Conservation (phyloP, 2,329 filamentous ascomycete species). For the Acephala macrosclerotiorum region DNA sequence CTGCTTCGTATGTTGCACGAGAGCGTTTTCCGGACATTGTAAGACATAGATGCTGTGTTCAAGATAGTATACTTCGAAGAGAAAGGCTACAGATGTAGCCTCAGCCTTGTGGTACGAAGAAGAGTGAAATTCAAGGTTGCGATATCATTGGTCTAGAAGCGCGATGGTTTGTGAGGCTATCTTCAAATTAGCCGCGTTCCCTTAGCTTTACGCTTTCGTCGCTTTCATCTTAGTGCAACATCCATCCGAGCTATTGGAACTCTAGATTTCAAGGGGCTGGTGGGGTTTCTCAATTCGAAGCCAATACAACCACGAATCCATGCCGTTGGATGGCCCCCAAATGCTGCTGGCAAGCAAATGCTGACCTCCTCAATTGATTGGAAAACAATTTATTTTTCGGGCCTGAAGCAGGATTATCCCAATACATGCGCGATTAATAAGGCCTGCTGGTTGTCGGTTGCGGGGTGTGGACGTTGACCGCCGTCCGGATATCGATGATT, state of each 20-base stretch:
- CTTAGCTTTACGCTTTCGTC: background rate
- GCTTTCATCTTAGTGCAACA: background rate
- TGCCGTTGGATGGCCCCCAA: background rate
- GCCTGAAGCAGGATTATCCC: conserved; percentile 3
- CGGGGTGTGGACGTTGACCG: background rate
- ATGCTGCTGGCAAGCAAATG: background rate
- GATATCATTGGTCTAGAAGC: background rate
- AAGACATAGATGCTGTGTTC: conserved; percentile 30
- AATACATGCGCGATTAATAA: conserved; percentile 1
- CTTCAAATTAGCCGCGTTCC: background rate
- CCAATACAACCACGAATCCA: background rate
- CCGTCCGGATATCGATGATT: background rate
- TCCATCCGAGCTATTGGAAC: background rate
- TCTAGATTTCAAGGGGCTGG: background rate
- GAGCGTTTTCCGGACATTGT: conserved; percentile 82
- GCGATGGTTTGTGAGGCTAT: background rate
- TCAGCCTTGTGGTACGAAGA: conserved; percentile 7
- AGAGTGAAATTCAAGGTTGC: background rate
- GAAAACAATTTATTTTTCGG: background rate
- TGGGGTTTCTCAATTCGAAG: background rate
- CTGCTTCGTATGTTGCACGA: conserved; percentile 79
- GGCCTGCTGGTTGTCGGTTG: background rate
- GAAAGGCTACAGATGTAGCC: conserved; percentile 19
- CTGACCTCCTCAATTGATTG: background rate
- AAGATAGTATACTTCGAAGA: background rate